These are phyloP conservation scores for Comarum palustre DNA, from an alignment of 306 rosid species.

Conservation along the genomic window DNA sequence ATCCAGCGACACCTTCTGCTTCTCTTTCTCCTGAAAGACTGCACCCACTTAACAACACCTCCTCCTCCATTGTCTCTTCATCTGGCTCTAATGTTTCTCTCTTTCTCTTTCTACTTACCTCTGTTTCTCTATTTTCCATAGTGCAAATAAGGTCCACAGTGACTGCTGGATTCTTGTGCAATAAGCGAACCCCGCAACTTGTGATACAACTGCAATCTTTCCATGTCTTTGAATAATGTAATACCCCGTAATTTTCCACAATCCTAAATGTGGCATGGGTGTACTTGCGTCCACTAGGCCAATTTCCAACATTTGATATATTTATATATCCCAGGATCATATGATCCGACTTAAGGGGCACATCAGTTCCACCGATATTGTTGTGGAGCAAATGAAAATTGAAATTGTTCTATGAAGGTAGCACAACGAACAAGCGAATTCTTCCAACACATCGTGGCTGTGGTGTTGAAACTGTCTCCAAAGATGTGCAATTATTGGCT, in stretches of 20 bases:
- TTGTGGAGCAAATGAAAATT: no score
- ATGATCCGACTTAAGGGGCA: background rate
- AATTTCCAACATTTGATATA: no score
- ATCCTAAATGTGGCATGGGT: background rate
- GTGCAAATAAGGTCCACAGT: background rate
- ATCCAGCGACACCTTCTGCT: no score
- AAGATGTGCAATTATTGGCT: background rate
- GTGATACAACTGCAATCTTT: background rate
- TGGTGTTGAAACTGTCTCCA: background rate
- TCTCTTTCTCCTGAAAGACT: no score
- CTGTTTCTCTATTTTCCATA: background rate
- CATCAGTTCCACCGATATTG: background rate
- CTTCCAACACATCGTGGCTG: no score
- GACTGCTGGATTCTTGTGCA: background rate
- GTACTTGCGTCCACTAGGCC: background rate
- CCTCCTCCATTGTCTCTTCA: background rate
- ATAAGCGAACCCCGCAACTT: background rate
- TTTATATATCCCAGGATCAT: background rate
- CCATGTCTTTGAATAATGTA: background rate
- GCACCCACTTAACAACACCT: background rate
- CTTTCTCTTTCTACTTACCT: background rate
- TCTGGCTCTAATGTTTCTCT: background rate
- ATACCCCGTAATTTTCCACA: background rate
- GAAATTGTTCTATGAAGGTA: background rate
- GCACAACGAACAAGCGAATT: rapidly evolving